Evolutionary conservation across 2,329 filamentous ascomycete species (phyloP), one percentile per base, ranked within the genome.

Genomic region (Nothopassalora personata): DNA sequence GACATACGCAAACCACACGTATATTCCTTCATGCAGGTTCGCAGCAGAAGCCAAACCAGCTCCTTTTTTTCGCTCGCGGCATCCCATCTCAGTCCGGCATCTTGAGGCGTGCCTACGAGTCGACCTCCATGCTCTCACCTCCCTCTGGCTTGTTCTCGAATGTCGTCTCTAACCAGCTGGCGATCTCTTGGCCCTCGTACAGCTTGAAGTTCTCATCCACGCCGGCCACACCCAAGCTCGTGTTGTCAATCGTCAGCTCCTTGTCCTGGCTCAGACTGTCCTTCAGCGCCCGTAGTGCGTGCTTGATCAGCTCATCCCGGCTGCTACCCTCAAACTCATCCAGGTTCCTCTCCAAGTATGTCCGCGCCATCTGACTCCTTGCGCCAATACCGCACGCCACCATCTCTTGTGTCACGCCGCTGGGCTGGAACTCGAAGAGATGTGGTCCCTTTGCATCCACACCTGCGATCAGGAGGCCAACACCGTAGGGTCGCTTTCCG

Each of bases 361-460:
- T 99, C 72, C 94, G 83, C 27, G 94, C 94, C 91, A 97, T 97
- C 80, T 99, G 94, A 75, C 89, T 94, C 69, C 94, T 84, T 51
- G 94, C 94, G 55, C 94, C 94, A 74, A 99, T 99, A 60, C 92
- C 93, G 73, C 93, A 97, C 27, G 94, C 94, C 53, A 89, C 75
- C 91, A 97, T 97, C 83, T 99, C 94, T 73, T 97, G 90, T 69
- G 91, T 97, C 83, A 97, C 88, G 51, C 94, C 94, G 56, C 86
- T 90, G 10, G 94, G 94, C 79, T 97, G 93, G 82, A 99, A 99
- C 78, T 99, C 94, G 78, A 96, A 99, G 64, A 99, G 84, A 79
- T 99, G 94, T 43, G 94, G 91, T 30, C 94, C 94, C 52, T 88
- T 86, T 72, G 96, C 91, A 75, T 99, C 94, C 56, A 97, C 91